Conservation (phyloP, 768 basidiomycete species). For the Exidia glandulosa region DNA sequence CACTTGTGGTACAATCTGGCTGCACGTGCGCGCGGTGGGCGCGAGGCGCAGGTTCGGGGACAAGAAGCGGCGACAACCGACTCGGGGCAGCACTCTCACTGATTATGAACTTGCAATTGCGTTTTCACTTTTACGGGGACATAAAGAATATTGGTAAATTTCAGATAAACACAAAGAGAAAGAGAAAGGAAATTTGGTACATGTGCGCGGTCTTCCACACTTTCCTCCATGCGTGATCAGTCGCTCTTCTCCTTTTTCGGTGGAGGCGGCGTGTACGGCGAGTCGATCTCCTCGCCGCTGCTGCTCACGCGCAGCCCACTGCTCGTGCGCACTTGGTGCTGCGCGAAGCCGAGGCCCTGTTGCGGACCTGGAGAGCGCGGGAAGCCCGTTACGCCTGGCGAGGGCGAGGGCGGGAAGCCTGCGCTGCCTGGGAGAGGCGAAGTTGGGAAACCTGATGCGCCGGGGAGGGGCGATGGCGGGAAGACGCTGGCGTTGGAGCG, state of each 20-base stretch:
- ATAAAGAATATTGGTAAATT: no score
- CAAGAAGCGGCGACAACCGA: no score
- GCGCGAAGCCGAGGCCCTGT: not conserved
- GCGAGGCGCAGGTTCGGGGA: no score
- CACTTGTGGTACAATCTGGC: no score
- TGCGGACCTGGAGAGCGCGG: not conserved
- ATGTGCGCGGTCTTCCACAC: not conserved
- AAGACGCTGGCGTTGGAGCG: constrained; percentile 19
- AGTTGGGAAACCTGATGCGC: constrained; percentile 22
- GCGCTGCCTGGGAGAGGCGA: constrained; percentile 20
- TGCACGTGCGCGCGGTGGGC: no score
- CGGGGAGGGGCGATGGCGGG: constrained; percentile 25
- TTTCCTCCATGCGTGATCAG: not conserved
- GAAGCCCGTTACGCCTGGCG: constrained; percentile 2
- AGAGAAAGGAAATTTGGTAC: not conserved
- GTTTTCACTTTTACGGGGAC: no score
- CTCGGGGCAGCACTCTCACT: no score
- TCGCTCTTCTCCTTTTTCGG: not conserved
- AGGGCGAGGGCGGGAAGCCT: constrained; percentile 13
- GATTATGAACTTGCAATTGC: no score
- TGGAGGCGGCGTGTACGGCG: not conserved
- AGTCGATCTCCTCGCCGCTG: not conserved
- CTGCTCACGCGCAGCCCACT: not conserved
- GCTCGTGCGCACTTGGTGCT: constrained; percentile 1
- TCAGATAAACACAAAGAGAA: no score